These are phyloP conservation scores for Sabuloglossum arenarium DNA, from an alignment of 495 filamentous ascomycete species.

Conservation along the genomic window DNA sequence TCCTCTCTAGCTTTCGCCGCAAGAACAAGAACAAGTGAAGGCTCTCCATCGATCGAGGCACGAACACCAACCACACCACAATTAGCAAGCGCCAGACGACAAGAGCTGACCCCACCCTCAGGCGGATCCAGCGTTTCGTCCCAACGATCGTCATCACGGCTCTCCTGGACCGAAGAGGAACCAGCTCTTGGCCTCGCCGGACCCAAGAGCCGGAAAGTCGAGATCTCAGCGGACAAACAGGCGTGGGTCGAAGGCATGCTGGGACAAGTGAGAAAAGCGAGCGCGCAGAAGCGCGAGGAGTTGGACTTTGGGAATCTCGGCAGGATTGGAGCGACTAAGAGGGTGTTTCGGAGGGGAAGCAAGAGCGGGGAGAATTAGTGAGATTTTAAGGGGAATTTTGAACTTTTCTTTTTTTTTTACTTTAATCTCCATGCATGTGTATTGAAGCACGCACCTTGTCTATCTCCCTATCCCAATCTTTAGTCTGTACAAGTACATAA, in stretches of 20 bases:
- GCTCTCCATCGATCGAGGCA: background rate
- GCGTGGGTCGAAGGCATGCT: constrained; percentile 58
- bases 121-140: constrained; percentile 14
- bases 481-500: too few relatives aligned
- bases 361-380: too few relatives aligned
- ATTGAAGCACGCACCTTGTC: too few relatives aligned
- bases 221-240: constrained; percentile 40
- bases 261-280: constrained; percentile 38
- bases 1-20: background rate
- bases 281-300: constrained; percentile 21
- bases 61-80: background rate
- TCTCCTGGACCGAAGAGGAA: constrained; percentile 34
- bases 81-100: background rate
- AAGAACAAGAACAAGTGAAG: background rate
- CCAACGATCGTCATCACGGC: constrained; percentile 23
- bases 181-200: constrained; percentile 39
- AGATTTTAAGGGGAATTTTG: too few relatives aligned
- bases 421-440: too few relatives aligned
- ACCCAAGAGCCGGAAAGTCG: constrained; percentile 31
- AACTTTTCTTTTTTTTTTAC: too few relatives aligned
- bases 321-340: constrained; percentile 31
- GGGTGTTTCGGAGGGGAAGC: constrained; percentile 22
- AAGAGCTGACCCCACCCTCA: constrained; percentile 1
- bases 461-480: too few relatives aligned
- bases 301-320: constrained; percentile 34